phyloP scores from a whole-genome alignment of 257 asterid species.

The Jaltomata sinuosa region DNA sequence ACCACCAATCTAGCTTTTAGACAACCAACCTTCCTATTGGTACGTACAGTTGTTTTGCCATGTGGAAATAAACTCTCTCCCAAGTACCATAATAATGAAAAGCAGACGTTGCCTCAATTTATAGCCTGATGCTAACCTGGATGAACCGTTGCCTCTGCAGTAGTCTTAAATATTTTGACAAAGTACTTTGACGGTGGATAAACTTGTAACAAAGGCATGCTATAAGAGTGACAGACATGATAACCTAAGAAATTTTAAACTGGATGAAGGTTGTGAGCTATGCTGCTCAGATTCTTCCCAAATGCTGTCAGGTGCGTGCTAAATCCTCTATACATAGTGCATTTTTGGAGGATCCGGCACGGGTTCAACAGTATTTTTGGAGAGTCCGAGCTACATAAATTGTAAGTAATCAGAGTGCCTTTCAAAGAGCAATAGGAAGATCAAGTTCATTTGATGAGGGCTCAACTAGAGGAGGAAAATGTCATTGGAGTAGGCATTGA shows the following conservation, averaged over 20 bases:
- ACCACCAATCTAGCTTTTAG: not conserved
- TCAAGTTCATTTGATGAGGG: not conserved
- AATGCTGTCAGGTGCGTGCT: no score
- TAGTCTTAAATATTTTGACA: not conserved
- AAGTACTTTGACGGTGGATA: not conserved
- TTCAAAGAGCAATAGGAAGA: not conserved
- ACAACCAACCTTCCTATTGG: not conserved
- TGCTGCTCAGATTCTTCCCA: no score
- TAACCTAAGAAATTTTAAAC: not conserved
- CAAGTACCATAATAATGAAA: not conserved
- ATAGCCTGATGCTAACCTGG: not conserved
- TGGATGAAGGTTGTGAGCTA: not conserved
- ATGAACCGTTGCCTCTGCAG: not conserved
- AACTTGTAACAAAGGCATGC: not conserved
- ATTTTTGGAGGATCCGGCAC: no score
- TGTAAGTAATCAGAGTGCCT: not conserved
- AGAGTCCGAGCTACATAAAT: no score
- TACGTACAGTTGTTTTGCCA: not conserved
- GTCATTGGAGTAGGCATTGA: not conserved
- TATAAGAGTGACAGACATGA: not conserved
- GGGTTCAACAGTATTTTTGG: no score
- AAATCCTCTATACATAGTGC: no score
- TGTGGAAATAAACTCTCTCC: not conserved
- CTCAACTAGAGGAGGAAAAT: not conserved
- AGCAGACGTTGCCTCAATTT: not conserved